phyloP scores from a whole-genome alignment of 1,139 yeast genomes.

The Debaryomyces subglobosus region DNA sequence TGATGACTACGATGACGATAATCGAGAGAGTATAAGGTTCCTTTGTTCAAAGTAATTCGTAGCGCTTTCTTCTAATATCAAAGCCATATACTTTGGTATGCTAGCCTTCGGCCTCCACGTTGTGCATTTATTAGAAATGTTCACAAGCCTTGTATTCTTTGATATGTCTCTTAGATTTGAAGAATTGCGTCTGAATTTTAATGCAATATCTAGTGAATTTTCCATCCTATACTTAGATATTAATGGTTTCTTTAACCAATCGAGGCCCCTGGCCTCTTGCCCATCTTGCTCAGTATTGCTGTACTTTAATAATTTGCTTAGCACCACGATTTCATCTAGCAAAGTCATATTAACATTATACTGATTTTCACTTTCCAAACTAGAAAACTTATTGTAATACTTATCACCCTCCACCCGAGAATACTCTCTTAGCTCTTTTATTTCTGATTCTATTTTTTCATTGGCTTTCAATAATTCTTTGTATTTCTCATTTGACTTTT shows the following conservation, averaged over 20 bases:
- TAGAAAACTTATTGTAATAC: constrained; percentile 22
- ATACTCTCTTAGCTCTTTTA: constrained; percentile 19
- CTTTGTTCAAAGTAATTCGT: constrained; percentile 14
- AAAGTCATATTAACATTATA: constrained; percentile 32
- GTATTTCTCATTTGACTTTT: constrained; percentile 18
- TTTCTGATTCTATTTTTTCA: constrained; percentile 21
- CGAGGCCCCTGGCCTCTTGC: constrained; percentile 12
- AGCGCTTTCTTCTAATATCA: constrained; percentile 17
- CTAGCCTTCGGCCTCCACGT: constrained; percentile 25
- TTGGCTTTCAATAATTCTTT: constrained; percentile 22
- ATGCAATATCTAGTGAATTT: neutral
- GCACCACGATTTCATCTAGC: constrained; percentile 39
- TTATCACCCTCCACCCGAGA: constrained; percentile 20
- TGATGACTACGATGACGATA: neutral
- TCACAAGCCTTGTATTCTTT: constrained; percentile 13
- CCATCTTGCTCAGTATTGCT: constrained; percentile 5
- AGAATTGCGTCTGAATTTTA: constrained; percentile 14
- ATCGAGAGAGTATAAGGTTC: constrained; percentile 8
- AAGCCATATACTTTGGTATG: constrained; percentile 23
- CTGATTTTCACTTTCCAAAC: constrained; percentile 37
- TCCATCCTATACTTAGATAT: neutral
- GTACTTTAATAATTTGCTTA: constrained; percentile 25
- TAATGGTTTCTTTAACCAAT: constrained; percentile 25
- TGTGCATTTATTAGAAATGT: neutral
- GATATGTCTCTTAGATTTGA: constrained; percentile 21